phyloP scores from a whole-genome alignment of 2,329 filamentous ascomycete species.

The Blastomyces silverae region DNA sequence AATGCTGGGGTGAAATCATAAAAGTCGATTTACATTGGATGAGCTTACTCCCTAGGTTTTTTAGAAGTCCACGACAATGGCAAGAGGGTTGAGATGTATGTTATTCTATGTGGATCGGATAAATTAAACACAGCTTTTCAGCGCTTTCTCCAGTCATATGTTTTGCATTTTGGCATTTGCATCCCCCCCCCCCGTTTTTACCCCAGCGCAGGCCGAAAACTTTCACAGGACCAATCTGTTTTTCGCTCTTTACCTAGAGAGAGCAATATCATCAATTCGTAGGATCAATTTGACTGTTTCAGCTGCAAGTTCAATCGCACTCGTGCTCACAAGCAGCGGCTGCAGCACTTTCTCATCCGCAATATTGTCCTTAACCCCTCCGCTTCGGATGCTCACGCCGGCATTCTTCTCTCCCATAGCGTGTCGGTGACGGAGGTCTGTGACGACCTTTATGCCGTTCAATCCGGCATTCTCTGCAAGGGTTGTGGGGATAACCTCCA shows the following conservation, averaged over 20 bases:
- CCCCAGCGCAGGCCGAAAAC: background rate
- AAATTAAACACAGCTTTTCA: slow-evolving; percentile 11
- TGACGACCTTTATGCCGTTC: slow-evolving; percentile 98
- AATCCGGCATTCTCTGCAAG: slow-evolving; percentile 94
- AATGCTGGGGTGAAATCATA: no score
- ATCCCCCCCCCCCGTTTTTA: background rate
- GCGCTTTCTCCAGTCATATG: background rate
- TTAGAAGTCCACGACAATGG: background rate
- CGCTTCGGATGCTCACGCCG: slow-evolving; percentile 95
- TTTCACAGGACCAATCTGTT: background rate
- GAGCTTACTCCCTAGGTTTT: background rate
- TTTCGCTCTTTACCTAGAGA: slow-evolving; percentile 39
- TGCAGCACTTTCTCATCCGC: slow-evolving; percentile 95
- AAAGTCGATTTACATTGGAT: background rate
- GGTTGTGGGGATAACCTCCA: slow-evolving; percentile 95
- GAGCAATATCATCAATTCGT: slow-evolving; percentile 60
- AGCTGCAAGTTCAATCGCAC: slow-evolving; percentile 90
- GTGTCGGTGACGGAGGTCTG: slow-evolving; percentile 87
- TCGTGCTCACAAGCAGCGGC: slow-evolving; percentile 92
- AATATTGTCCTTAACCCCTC: slow-evolving; percentile 94
- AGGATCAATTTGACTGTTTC: slow-evolving; percentile 97
- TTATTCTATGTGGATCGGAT: slow-evolving; percentile 6
- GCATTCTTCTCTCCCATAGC: slow-evolving; percentile 93
- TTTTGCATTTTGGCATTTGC: background rate
- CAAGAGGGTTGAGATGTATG: background rate